Percentiles rank a stretch among this genome's conserved stretches.
phyloP scores from a whole-genome alignment of 78 protist genomes.

The Anaeramoeba flamelloides region DNA sequence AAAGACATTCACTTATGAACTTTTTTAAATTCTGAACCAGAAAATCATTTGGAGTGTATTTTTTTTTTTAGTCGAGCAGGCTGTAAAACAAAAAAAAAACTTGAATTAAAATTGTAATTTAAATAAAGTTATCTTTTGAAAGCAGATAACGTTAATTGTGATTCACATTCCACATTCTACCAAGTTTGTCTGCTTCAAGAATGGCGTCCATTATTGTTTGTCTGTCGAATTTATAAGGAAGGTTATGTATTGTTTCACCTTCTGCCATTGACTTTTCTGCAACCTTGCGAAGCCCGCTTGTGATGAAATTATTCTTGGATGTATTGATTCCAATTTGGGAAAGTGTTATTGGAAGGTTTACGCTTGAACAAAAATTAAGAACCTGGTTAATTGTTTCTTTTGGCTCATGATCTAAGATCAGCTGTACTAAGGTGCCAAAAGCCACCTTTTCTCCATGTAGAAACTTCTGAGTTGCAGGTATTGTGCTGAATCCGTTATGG shows the following conservation, averaged over 20 bases:
- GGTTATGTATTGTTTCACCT: conserved; percentile 12
- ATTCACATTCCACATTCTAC: no score
- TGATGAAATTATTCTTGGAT: no score
- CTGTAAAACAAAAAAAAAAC: no score
- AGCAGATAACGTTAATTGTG: no score
- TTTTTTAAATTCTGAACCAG: no score
- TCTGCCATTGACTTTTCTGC: neutral
- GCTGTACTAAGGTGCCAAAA: conserved; percentile 11
- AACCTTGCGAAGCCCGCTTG: neutral
- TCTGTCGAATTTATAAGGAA: neutral
- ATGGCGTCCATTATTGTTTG: conserved; percentile 1
- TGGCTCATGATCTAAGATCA: neutral
- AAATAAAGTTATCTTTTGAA: no score
- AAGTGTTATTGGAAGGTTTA: conserved; percentile 14
- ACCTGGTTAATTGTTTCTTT: neutral
- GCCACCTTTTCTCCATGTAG: conserved; percentile 29
- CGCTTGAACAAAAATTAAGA: neutral
- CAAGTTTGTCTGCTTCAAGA: conserved; percentile 1
- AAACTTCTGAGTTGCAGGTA: neutral
- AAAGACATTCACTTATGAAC: no score
- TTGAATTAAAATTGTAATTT: no score
- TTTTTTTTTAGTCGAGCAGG: no score
- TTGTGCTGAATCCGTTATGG: neutral
- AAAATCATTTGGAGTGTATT: no score
- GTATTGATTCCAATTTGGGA: neutral